Percentiles rank a stretch among this genome's conserved stretches.
Conservation (phyloP, 768 basidiomycete species). For the Sporobolomyces pararoseus region DNA sequence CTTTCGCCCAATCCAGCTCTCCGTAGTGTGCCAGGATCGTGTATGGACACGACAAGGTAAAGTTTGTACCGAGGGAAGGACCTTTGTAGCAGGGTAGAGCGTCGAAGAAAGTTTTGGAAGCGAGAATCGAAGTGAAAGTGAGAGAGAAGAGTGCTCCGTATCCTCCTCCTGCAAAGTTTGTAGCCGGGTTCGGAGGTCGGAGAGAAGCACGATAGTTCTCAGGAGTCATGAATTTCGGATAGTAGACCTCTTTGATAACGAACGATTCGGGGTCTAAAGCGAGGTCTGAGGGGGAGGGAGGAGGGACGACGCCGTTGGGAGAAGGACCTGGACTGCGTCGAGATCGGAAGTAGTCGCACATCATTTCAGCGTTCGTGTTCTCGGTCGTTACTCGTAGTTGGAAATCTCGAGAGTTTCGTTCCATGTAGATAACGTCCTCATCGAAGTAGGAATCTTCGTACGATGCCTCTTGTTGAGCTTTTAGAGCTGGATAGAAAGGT, state of each 20-base stretch:
- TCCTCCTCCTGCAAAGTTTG: slow-evolving; percentile 49
- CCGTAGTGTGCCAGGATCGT: slow-evolving; percentile 83
- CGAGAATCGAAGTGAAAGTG: slow-evolving; percentile 60
- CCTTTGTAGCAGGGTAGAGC: slow-evolving; percentile 78
- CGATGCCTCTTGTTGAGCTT: slow-evolving; percentile 56
- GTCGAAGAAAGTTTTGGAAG: slow-evolving; percentile 53
- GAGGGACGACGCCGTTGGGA: slow-evolving; percentile 8
- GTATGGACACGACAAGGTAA: slow-evolving; percentile 90
- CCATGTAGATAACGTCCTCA: slow-evolving; percentile 93
- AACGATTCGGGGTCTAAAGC: slow-evolving; percentile 25
- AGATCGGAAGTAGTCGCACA: slow-evolving; percentile 69
- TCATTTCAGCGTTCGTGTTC: slow-evolving; percentile 73
- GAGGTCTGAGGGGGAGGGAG: background rate
- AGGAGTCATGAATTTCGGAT: slow-evolving; percentile 75
- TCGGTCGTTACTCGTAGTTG: slow-evolving; percentile 66
- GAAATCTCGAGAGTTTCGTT: slow-evolving; percentile 96
- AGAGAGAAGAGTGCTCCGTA: slow-evolving; percentile 60
- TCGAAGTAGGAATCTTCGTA: slow-evolving; percentile 85
- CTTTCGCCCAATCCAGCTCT: slow-evolving; percentile 86
- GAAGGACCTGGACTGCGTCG: slow-evolving; percentile 52
- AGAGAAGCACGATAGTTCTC: slow-evolving; percentile 69
- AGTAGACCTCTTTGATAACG: slow-evolving; percentile 77
- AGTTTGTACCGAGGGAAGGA: slow-evolving; percentile 79
- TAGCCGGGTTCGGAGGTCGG: slow-evolving; percentile 48
- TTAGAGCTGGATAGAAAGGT: slow-evolving; percentile 65